A percentile compares a stretch with the other conserved stretches of the same genome.
These are phyloP conservation scores for Yarrowia divulgata DNA, from an alignment of 805 yeast species.

Conservation along the genomic window DNA sequence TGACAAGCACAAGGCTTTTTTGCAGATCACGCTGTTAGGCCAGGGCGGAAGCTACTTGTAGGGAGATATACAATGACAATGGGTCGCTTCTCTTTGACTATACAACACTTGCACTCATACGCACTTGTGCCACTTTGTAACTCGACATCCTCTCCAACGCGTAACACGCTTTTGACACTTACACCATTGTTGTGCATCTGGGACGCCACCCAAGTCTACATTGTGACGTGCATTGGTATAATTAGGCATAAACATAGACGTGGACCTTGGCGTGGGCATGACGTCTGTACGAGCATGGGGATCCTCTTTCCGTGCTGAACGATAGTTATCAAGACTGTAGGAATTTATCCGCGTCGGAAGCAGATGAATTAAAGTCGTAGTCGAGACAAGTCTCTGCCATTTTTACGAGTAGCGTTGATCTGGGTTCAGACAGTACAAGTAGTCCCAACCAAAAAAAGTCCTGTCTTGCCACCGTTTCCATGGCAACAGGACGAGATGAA, in stretches of 20 bases:
- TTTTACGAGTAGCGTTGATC: no score
- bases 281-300: neutral
- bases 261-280: neutral
- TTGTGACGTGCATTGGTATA: conserved; percentile 27
- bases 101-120: neutral
- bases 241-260: neutral
- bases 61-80: no score
- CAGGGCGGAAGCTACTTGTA: no score
- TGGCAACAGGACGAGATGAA: neutral
- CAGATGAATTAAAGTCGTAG: no score
- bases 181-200: conserved; percentile 8
- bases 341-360: neutral
- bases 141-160: no score
- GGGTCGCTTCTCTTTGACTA: no score
- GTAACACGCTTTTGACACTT: conserved; percentile 6
- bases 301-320: neutral
- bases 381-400: no score
- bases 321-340: neutral
- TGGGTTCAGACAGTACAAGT: neutral
- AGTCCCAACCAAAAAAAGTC: neutral
- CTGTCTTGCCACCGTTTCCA: conserved; percentile 4
- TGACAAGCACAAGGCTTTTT: neutral
- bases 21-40: neutral
- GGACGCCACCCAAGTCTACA: conserved; percentile 19
- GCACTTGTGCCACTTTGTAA: neutral